phyloP scores from a whole-genome alignment of 495 filamentous ascomycete genomes.

The Xylaria castorea region DNA sequence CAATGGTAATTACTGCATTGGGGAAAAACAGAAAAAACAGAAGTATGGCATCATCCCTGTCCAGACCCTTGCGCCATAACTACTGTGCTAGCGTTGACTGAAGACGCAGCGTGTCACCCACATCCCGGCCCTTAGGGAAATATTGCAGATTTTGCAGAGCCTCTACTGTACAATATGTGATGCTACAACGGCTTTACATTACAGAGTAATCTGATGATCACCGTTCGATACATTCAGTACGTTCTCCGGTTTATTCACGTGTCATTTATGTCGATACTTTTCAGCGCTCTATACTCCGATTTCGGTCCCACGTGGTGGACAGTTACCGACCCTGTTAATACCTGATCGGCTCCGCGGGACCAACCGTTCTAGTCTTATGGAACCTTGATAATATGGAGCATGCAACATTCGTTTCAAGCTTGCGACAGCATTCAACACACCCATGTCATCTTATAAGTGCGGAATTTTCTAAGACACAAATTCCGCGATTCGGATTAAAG shows the following conservation, averaged over 20 bases:
- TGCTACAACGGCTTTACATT: not conserved
- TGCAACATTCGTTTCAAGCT: not conserved
- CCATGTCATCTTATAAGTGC: not conserved
- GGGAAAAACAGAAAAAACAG: not conserved
- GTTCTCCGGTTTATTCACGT: not conserved
- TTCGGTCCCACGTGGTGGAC: not conserved
- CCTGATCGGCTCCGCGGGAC: not conserved
- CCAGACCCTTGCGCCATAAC: not conserved
- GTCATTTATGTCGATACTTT: not conserved
- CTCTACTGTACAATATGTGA: not conserved
- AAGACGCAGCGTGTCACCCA: not conserved
- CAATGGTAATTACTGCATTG: not conserved
- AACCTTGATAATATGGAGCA: not conserved
- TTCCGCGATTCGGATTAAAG: not conserved
- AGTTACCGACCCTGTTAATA: not conserved
- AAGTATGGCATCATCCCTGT: not conserved
- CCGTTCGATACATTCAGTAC: not conserved
- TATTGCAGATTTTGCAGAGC: not conserved
- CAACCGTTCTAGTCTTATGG: not conserved
- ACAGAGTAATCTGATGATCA: not conserved
- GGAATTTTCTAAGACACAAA: not conserved
- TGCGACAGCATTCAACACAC: not conserved
- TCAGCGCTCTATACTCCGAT: not conserved
- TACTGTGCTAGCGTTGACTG: not conserved
- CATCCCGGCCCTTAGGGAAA: not conserved